These are phyloP conservation scores for Xanthoceras sorbifolium DNA, from an alignment of 345 rosid species.

Conservation along the genomic window DNA sequence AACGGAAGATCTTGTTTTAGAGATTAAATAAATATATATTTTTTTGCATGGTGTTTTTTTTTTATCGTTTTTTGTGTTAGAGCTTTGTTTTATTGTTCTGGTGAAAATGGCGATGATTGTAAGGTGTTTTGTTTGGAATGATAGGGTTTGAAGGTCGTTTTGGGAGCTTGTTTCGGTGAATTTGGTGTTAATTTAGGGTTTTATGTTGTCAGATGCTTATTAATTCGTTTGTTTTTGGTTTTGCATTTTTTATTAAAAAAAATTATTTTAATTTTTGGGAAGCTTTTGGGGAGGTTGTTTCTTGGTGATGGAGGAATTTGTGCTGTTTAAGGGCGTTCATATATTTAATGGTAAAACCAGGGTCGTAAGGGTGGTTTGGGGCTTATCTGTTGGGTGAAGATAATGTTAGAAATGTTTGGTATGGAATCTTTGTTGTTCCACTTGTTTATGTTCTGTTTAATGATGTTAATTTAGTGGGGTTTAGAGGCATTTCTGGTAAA, in stretches of 20 bases:
- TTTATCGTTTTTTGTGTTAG: conserved; percentile 15
- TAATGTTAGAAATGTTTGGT: not conserved
- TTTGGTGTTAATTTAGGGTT: not conserved
- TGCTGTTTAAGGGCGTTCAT: not conserved
- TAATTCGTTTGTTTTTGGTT: not conserved
- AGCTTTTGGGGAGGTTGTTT: not conserved
- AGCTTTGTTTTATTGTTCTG: not conserved
- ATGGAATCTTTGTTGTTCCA: not conserved
- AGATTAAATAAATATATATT: not conserved
- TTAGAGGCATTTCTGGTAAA: too few relatives aligned
- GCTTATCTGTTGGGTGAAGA: not conserved
- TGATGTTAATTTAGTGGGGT: not conserved
- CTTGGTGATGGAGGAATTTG: not conserved
- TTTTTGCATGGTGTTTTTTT: not conserved
- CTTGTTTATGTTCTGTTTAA: not conserved
- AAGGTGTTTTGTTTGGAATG: not conserved
- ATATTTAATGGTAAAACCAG: not conserved
- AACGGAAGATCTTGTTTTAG: not conserved
- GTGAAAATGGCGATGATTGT: not conserved
- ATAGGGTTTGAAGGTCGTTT: conserved; percentile 6
- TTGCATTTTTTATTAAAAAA: not conserved
- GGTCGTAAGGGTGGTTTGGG: not conserved
- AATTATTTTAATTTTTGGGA: not conserved
- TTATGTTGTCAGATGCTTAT: not conserved
- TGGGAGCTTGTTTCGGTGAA: not conserved